phyloP scores from a whole-genome alignment of 306 rosid genomes.

The Cucurbita moschata region DNA sequence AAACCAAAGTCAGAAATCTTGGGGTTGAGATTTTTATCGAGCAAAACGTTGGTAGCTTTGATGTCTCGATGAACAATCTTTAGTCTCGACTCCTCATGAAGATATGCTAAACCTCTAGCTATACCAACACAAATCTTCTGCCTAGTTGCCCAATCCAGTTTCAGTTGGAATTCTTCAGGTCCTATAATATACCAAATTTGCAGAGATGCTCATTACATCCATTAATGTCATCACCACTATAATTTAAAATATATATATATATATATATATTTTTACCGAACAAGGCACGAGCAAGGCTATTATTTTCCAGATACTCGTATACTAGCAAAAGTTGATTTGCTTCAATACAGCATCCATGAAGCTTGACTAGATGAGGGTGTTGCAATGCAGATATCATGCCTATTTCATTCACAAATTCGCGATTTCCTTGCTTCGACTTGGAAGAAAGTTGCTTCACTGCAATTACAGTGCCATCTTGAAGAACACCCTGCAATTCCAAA shows the following conservation, averaged over 20 bases:
- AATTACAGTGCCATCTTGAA: not conserved
- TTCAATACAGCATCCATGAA: not conserved
- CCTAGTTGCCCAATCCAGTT: constrained; percentile 56
- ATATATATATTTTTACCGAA: not conserved
- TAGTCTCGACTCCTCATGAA: constrained; percentile 65
- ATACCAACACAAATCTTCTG: constrained; percentile 55
- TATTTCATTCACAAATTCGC: not conserved
- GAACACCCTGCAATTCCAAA: not conserved
- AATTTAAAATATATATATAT: not conserved
- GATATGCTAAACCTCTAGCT: constrained; percentile 60
- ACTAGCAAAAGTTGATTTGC: constrained; percentile 2
- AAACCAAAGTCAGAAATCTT: constrained; percentile 69
- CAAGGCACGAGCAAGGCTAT: constrained; percentile 2
- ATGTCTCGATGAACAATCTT: constrained; percentile 48
- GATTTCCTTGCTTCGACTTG: constrained; percentile 1
- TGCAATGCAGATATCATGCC: constrained; percentile 5
- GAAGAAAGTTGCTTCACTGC: constrained; percentile 3
- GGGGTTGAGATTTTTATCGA: constrained; percentile 50
- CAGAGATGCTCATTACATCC: not conserved
- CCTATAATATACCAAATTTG: not conserved
- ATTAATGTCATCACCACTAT: not conserved
- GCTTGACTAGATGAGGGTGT: not conserved
- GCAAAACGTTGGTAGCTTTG: constrained; percentile 29
- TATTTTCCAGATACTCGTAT: constrained; percentile 19
- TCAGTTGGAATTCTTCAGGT: not conserved